Conservation (phyloP, 768 basidiomycete genomes). For the Gymnopilus junonius region DNA sequence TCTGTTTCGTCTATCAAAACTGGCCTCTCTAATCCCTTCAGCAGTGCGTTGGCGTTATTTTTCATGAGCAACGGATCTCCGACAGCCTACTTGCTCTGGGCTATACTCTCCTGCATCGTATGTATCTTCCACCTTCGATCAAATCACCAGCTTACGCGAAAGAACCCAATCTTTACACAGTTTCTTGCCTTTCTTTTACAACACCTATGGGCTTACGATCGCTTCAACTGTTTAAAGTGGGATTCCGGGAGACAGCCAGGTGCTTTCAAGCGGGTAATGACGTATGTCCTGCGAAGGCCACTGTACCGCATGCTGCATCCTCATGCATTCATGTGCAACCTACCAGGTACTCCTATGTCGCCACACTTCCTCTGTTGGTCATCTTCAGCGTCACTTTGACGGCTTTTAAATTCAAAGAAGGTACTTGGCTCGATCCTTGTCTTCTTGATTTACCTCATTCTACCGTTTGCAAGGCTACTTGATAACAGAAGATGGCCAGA, state of each 20-base stretch:
- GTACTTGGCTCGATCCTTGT: constrained; percentile 37
- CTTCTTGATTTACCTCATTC: not conserved
- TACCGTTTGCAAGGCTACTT: constrained; percentile 40
- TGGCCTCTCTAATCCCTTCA: constrained; percentile 32
- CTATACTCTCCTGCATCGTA: constrained; percentile 68
- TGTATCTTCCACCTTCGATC: constrained; percentile 38
- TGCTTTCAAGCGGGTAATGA: constrained; percentile 89
- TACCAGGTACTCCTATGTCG: constrained; percentile 77
- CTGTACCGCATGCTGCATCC: constrained; percentile 19
- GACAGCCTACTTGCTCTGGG: constrained; percentile 78
- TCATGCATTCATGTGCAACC: constrained; percentile 20
- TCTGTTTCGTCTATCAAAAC: constrained; percentile 26
- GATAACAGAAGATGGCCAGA: constrained; percentile 35
- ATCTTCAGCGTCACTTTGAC: constrained; percentile 67
- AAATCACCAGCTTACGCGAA: not conserved
- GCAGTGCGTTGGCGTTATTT: constrained; percentile 18
- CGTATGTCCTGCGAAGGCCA: constrained; percentile 49
- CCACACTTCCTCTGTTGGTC: constrained; percentile 66
- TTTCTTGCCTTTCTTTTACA: constrained; percentile 69
- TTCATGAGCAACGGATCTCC: constrained; percentile 77
- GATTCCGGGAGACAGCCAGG: constrained; percentile 78
- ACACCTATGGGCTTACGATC: constrained; percentile 85
- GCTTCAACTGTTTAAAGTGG: constrained; percentile 77
- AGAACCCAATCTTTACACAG: constrained; percentile 42
- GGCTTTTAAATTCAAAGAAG: constrained; percentile 74